phyloP scores from a whole-genome alignment of 176 grass and related monocot species.

The Eremochloa ophiuroides region DNA sequence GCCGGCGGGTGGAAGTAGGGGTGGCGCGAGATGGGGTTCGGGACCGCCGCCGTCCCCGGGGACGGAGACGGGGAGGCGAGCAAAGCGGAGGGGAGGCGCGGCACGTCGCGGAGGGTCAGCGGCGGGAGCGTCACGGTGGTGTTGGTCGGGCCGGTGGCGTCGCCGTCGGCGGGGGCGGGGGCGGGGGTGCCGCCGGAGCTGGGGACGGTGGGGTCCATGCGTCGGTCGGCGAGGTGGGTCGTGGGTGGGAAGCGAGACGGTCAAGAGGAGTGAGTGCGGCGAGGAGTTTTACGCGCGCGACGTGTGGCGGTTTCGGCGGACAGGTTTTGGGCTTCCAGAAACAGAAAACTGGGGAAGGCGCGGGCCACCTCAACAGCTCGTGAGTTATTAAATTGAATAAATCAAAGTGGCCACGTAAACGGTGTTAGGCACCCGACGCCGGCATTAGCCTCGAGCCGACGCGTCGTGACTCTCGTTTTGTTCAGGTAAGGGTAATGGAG shows the following conservation, averaged over 20 bases:
- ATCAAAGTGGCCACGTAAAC: not conserved
- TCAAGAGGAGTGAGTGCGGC: not conserved
- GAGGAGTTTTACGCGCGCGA: not conserved
- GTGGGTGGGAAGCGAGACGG: not conserved
- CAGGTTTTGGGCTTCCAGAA: not conserved
- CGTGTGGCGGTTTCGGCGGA: slow-evolving; percentile 5
- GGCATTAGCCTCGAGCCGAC: not conserved
- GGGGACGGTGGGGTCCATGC: slow-evolving; percentile 35
- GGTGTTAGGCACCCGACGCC: not conserved
- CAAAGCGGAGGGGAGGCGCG: not conserved
- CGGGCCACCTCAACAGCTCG: not conserved
- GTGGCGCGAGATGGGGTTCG: slow-evolving; percentile 67
- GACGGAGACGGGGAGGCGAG: not conserved
- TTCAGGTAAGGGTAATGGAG: no score
- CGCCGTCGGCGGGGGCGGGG: not conserved
- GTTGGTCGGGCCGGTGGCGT: slow-evolving; percentile 14
- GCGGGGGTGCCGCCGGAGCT: not conserved
- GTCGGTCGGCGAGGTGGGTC: not conserved
- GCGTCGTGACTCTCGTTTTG: no score
- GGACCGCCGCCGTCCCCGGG: not conserved
- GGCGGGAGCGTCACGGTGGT: slow-evolving; percentile 37
- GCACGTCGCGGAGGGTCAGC: slow-evolving; percentile 47
- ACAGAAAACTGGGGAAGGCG: not conserved
- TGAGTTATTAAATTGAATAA: not conserved
- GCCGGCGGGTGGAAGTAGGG: slow-evolving; percentile 50